Base-by-base conservation (phyloP, 2,329 filamentous ascomycete genomes). In the Reticulascus tulasneorum region DNA sequence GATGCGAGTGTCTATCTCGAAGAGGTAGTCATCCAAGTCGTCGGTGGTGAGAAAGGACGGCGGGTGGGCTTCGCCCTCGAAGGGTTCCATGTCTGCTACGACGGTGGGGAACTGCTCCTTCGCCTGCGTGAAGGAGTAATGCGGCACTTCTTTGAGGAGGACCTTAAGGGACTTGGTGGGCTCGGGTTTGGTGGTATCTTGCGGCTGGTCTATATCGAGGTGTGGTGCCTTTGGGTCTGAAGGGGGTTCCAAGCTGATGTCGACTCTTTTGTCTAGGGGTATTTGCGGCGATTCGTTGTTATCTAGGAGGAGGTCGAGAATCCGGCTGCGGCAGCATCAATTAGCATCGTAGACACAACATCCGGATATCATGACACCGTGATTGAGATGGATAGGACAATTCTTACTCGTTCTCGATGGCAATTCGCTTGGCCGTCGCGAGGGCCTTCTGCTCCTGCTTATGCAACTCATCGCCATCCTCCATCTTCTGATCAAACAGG, bases 361-460 rank as follows among this genome's bases (percentile, higher is more conserved):
- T 7, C 13, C 11, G 13, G 13, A 15, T 22, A 18, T 12, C n/a
- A n/a, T 13, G n/a, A 27, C 17, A 22, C 15, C 8, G 20, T 23
- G 8, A 9, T 9, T 12, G 18, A 40, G 37, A 44, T 46, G 26
- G 47, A 34, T 32, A 47, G 40, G 44, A 33, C 37, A 42, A n/a
- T 38, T 62, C 82, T 53, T 74, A 95, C 90, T 97, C 91, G 51
- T 95, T 95, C 64, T 96, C 85, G 52, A 94, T 81, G 38, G 88
- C 84, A 42, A 98, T 75, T 34, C 89, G 77, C 59, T 86, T 89
- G 16, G 88, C 86, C 5, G 87, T 84, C 47, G 83, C 80, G 43
- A 84, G 79, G 23, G 90, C 86, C 61, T 84, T 82, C 59, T 86
- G 85, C 60, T 93, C 89, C 36, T 86, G 74, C 51, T 80, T 79